phyloP scores from a whole-genome alignment of 1,139 yeast species.

The Zygoascus meyerae region DNA sequence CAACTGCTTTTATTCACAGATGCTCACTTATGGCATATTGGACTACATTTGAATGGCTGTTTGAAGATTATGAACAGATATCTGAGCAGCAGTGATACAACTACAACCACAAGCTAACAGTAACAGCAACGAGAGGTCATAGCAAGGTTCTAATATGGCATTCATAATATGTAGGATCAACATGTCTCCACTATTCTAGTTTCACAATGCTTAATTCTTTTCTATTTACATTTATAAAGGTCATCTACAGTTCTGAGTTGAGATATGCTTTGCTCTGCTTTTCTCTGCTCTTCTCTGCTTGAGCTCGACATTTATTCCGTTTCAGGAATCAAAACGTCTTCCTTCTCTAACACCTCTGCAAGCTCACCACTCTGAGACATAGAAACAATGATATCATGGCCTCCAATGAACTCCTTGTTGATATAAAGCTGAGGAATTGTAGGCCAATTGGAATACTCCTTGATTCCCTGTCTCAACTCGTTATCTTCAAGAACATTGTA shows the following conservation, averaged over 20 bases:
- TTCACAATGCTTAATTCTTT: too few species aligned
- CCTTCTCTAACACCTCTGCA: slow-evolving; percentile 72
- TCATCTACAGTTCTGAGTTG: too few species aligned
- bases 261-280: too few species aligned
- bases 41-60: neutral
- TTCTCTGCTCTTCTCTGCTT: too few species aligned
- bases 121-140: too few species aligned
- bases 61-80: too few species aligned
- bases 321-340: slow-evolving; percentile 74
- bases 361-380: slow-evolving; percentile 95
- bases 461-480: slow-evolving; percentile 86
- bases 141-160: too few species aligned
- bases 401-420: slow-evolving; percentile 84
- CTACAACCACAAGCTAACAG: too few species aligned
- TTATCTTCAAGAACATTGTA: slow-evolving; percentile 93
- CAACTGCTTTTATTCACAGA: neutral
- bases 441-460: slow-evolving; percentile 95
- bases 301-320: slow-evolving; percentile 43
- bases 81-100: too few species aligned
- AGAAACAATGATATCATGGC: slow-evolving; percentile 88
- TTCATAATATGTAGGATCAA: too few species aligned
- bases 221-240: too few species aligned
- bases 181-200: too few species aligned
- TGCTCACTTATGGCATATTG: slow-evolving; percentile 5
- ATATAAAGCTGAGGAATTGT: slow-evolving; percentile 64